Percentiles rank a stretch among this genome's conserved stretches.
Evolutionary conservation across 345 rosid species (phyloP).

Genomic region (Rhizophora apiculata): DNA sequence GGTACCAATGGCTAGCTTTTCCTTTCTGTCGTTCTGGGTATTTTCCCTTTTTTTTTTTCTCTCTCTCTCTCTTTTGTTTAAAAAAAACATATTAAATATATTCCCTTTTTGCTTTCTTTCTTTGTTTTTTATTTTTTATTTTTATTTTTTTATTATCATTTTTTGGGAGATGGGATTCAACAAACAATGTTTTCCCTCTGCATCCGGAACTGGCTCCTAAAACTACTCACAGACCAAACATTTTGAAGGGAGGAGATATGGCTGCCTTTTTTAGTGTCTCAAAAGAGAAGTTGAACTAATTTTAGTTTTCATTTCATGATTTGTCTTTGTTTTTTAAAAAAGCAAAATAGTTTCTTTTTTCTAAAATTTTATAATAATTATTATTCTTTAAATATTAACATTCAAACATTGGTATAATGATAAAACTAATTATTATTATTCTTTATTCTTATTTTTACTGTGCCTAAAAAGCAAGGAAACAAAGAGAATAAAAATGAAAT

Average conservation of each 20-base stretch:
- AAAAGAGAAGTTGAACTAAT: neutral
- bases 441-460: too few relatives aligned
- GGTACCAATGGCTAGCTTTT: slow-evolving; percentile 18
- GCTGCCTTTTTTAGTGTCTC: slow-evolving; percentile 36
- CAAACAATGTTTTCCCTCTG: slow-evolving; percentile 20
- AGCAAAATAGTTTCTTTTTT: too few relatives aligned
- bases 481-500: too few relatives aligned
- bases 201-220: slow-evolving; percentile 57
- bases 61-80: neutral
- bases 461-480: too few relatives aligned
- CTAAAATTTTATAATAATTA: too few relatives aligned
- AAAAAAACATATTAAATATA: too few relatives aligned
- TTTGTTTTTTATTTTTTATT: neutral
- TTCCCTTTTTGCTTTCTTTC: too few relatives aligned
- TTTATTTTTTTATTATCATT: neutral
- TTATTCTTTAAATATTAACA: too few relatives aligned
- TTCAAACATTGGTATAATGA: too few relatives aligned
- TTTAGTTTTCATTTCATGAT: neutral
- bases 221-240: slow-evolving; percentile 61
- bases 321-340: neutral
- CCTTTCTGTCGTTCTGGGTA: neutral
- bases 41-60: neutral
- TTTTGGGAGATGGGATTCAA: slow-evolving; percentile 4
- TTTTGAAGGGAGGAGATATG: slow-evolving; percentile 42
- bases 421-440: too few relatives aligned